Evolutionary conservation across 345 rosid genomes (phyloP).

Genomic region (Anacardium occidentale): DNA sequence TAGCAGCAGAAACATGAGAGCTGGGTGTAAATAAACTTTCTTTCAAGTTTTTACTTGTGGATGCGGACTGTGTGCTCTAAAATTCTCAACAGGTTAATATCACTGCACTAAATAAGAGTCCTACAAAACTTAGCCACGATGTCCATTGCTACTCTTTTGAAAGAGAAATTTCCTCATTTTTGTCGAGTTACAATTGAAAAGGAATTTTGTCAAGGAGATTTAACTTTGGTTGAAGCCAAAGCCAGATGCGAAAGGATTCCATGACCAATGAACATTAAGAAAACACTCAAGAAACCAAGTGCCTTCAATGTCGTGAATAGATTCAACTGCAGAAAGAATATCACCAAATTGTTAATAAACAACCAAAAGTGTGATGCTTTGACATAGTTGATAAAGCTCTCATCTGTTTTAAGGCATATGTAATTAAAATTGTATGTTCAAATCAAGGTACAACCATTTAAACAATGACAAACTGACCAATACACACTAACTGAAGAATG

Average conservation of each 20-base stretch:
- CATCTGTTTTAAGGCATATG: neutral
- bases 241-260: constrained; percentile 79
- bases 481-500: no score
- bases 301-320: constrained; percentile 83
- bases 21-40: neutral
- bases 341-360: neutral
- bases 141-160: neutral
- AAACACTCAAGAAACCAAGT: constrained; percentile 74
- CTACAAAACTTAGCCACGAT: constrained; percentile 14
- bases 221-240: constrained; percentile 72
- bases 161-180: constrained; percentile 9
- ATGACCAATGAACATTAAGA: constrained; percentile 84
- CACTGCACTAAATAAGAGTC: neutral
- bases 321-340: constrained; percentile 58
- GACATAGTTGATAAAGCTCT: neutral
- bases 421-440: neutral
- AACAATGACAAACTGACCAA: neutral
- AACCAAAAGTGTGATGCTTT: neutral
- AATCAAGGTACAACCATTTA: neutral
- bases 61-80: neutral
- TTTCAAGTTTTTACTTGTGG: neutral
- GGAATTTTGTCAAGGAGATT: constrained; percentile 48
- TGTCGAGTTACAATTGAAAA: neutral
- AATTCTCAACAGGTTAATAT: constrained; percentile 10
- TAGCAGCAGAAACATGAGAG: neutral